phyloP scores from a whole-genome alignment of 306 rosid species.

The Corylus americana region DNA sequence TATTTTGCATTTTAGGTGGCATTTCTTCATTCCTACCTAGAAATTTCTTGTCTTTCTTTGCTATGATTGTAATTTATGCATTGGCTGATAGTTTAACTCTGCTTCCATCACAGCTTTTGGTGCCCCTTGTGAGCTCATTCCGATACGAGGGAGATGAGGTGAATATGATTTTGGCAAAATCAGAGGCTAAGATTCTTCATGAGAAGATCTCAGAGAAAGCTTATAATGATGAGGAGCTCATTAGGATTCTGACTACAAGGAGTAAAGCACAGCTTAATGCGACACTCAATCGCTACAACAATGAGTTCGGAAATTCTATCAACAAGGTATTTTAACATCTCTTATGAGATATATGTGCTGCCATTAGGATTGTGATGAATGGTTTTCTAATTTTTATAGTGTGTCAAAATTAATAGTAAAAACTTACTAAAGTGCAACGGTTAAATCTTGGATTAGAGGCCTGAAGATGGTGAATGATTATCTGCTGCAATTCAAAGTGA shows the following conservation, averaged over 20 bases:
- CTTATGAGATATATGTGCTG: neutral
- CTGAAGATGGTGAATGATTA: neutral
- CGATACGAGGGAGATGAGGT: slow-evolving; percentile 88
- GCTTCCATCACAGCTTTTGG: slow-evolving; percentile 61
- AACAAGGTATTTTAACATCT: slow-evolving; percentile 56
- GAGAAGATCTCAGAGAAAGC: slow-evolving; percentile 61
- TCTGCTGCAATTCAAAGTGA: slow-evolving; percentile 24
- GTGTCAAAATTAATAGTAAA: neutral
- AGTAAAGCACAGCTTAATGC: slow-evolving; percentile 73
- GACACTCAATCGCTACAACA: slow-evolving; percentile 68
- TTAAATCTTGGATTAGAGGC: neutral
- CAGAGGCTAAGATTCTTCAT: slow-evolving; percentile 76
- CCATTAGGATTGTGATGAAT: neutral
- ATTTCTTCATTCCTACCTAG: neutral
- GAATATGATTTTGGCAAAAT: slow-evolving; percentile 54
- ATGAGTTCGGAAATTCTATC: slow-evolving; percentile 65
- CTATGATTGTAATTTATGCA: neutral
- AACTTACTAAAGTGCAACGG: too few species aligned
- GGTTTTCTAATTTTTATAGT: too few species aligned
- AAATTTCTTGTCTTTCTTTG: neutral
- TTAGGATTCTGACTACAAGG: slow-evolving; percentile 74
- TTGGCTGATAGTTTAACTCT: neutral
- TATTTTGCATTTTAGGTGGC: neutral
- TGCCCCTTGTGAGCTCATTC: slow-evolving; percentile 66
- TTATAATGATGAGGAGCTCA: slow-evolving; percentile 59